Base-by-base conservation (phyloP, 2,329 filamentous ascomycete species). In the Tricladium varicosporioides region DNA sequence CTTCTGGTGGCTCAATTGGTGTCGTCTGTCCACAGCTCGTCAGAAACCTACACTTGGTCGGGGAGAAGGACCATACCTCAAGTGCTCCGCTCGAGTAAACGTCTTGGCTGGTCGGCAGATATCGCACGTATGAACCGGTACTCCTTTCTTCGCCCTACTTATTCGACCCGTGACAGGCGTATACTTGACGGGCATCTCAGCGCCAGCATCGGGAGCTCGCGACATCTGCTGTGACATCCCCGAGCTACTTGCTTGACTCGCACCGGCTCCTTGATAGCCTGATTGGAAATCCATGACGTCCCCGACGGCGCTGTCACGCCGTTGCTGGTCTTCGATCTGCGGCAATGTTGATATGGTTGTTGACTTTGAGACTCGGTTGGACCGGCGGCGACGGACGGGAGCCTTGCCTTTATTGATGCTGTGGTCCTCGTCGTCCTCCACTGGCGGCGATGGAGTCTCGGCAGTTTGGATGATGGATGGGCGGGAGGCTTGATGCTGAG, bases 51-150 rank as follows among this genome's bases (percentile, higher is more conserved):
- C 15, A 36, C n/a, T 22, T 5, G 31, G 42, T 31, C 11, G n/a
- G 18, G 14, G 13, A 19, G 9, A 18, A 5, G 13, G n/a, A 15
- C 9, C 62, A 68, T 63, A 85, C 82, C 81, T 81, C 44, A 86
- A 71, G 70, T 86, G 83, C 65, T 86, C 83, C 31, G 83, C 83
- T 65, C 83, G 75, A 11, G 82, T 85, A 60, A 86, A 86, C 1
- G 80, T 85, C 83, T 69, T 71, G 36, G 62, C 63, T 9, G 65
- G 65, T 36, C 63, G 56, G 51, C 69, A 71, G 16, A 66, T 60
- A 18, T 67, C 67, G 59, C 69, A 71, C 7, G 65, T 70, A 56
- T 72, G 70, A 16, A 72, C 69, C 15, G 67, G 69, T 16, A 70
- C 64, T 9, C 70, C 70, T 50, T 72, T 72, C 62, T 70, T 72